Percentiles rank a stretch among this genome's conserved stretches.
Conservation (phyloP, 2,329 filamentous ascomycete species). For the Fusarium pseudocircinatum region DNA sequence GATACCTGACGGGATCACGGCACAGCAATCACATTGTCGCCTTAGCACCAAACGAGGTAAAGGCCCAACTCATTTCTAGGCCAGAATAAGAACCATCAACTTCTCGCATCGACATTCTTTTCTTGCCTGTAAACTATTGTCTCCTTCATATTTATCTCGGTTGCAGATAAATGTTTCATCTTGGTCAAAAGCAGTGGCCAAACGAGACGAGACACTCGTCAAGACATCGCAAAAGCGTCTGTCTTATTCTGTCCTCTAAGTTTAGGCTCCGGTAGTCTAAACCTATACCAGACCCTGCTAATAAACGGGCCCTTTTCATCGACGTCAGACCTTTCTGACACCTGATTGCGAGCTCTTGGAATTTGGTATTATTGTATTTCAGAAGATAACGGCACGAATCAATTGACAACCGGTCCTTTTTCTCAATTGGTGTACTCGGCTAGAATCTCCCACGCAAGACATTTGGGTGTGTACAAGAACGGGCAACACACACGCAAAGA, state of each 20-base stretch:
- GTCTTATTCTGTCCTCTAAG: not conserved
- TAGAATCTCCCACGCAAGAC: not conserved
- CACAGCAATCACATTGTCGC: conserved; percentile 14
- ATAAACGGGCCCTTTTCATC: conserved; percentile 12
- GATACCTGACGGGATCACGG: conserved; percentile 22
- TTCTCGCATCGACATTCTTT: not conserved
- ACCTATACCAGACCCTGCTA: not conserved
- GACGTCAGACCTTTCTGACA: conserved; percentile 21
- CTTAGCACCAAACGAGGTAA: conserved; percentile 2
- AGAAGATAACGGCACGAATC: conserved; percentile 4
- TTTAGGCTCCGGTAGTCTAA: conserved; percentile 5
- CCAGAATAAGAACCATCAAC: conserved; percentile 2
- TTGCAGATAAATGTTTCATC: not conserved
- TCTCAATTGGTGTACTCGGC: not conserved
- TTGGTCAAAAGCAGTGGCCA: not conserved
- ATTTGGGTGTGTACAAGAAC: conserved; percentile 18
- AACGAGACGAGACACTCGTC: conserved; percentile 9
- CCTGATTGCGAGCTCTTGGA: not conserved
- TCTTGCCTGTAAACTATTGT: not conserved
- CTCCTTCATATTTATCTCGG: not conserved
- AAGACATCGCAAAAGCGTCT: conserved; percentile 9
- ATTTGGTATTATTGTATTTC: not conserved
- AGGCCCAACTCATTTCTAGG: conserved; percentile 1
- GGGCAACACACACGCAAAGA: conserved; percentile 6
- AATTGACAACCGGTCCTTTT: conserved; percentile 9